phyloP scores from a whole-genome alignment of 495 filamentous ascomycete species.

The Darksidea phi region DNA sequence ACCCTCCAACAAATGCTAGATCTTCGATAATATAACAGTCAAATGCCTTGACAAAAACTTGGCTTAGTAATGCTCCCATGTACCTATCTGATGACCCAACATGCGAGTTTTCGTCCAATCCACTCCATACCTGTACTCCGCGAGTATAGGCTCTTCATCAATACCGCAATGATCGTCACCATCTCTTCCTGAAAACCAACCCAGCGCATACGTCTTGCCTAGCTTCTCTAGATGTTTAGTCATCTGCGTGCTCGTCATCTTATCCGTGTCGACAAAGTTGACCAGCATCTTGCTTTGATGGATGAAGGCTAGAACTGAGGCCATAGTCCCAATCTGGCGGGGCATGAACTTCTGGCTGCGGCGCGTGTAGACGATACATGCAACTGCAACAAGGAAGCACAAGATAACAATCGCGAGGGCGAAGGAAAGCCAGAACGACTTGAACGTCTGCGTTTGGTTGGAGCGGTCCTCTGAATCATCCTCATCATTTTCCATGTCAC shows the following conservation, averaged over 20 bases:
- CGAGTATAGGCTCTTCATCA: constrained; percentile 66
- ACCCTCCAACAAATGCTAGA: too few relatives aligned
- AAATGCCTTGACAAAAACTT: too few relatives aligned
- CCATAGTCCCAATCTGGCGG: constrained; percentile 70
- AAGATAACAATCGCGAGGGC: constrained; percentile 58
- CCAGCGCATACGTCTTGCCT: constrained; percentile 66
- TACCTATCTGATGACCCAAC: constrained; percentile 33
- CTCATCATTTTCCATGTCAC: too few relatives aligned
- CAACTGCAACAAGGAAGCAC: constrained; percentile 54
- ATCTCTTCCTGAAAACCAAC: constrained; percentile 70
- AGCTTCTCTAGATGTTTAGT: constrained; percentile 51
- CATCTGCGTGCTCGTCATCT: constrained; percentile 58
- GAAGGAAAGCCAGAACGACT: constrained; percentile 60
- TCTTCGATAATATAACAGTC: too few relatives aligned
- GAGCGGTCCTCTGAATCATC: constrained; percentile 16
- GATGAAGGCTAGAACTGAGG: constrained; percentile 68
- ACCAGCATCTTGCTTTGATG: constrained; percentile 73
- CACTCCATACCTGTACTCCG: constrained; percentile 59
- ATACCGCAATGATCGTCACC: constrained; percentile 65
- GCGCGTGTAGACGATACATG: constrained; percentile 52
- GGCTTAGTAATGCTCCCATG: constrained; percentile 33
- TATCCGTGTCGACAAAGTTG: constrained; percentile 65
- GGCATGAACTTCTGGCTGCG: constrained; percentile 66
- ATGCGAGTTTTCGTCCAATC: constrained; percentile 36
- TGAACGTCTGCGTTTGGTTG: constrained; percentile 53